Evolutionary conservation across 495 filamentous ascomycete genomes (phyloP), one percentile per base, ranked within the genome.

Genomic region (Penicillium antarcticum): DNA sequence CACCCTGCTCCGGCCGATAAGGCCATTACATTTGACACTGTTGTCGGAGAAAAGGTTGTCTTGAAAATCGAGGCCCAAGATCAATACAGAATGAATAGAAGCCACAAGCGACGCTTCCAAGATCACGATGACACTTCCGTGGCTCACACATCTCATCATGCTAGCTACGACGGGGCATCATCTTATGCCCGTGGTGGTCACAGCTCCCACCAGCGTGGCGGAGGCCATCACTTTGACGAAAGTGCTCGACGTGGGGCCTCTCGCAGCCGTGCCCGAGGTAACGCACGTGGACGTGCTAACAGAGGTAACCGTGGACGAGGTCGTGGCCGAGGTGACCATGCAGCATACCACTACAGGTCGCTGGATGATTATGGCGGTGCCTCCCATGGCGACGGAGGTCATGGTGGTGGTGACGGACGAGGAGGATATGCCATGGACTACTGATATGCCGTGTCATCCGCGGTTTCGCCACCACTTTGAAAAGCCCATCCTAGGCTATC

Each of bases 11-110:
- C 86, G 3, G 70, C 80, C 23, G 84, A 89, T 13, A 82, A 84
- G 48, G 69, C 74, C 3, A 76, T 92, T 44, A 73, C 77, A 2
- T 86, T 99, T 55, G 87, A 90, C 51, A 90, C 87, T 1, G 82
- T 80, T 1, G 85, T 99, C 2, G 90, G 87, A 9, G 91, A 97
- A 71, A 96, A 95, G 69, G 80, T 86, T 14, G 70, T 92, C 40
- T 97, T 32, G 89, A 96, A 66, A 76, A 53, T 40, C 21, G 16
- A 38, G 79, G 48, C 82, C 78, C 57, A 81, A 88, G 52, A 82
- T 69, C 58, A 49, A 32, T 65, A 74, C 8, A 79, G 76, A 57
- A 62, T 76, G 12, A 79, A 81, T 62, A 83, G 75, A 56, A 71
- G 66, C 37, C 67, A 74, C 53, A 89, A 73, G 61, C 56, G 68